These are phyloP conservation scores for Bipolaris cookei DNA, from an alignment of 2,329 filamentous ascomycete genomes.

Conservation along the genomic window DNA sequence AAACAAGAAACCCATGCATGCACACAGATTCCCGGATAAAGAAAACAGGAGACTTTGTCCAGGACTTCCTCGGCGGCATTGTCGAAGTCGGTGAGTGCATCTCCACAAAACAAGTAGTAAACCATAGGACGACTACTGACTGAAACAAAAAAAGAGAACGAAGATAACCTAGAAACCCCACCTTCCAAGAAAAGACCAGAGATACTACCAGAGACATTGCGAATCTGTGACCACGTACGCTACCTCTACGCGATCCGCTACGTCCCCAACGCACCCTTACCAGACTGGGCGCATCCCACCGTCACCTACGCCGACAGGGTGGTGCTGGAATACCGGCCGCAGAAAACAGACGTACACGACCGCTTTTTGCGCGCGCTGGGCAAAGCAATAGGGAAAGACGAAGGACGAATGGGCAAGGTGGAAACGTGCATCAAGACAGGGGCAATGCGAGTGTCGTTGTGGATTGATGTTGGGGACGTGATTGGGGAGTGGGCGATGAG, in stretches of 20 bases:
- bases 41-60: conserved; percentile 11
- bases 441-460: conserved; percentile 16
- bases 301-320: conserved; percentile 18
- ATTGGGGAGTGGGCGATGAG: background rate
- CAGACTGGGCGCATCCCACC: conserved; percentile 18
- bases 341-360: conserved; percentile 5
- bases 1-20: background rate
- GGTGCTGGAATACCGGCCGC: conserved; percentile 18
- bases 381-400: conserved; percentile 16
- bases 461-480: conserved; percentile 23
- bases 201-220: background rate
- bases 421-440: conserved; percentile 14
- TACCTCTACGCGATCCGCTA: conserved; percentile 16
- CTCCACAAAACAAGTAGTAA: background rate
- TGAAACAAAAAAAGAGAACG: background rate
- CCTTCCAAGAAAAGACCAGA: background rate
- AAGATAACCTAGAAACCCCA: background rate
- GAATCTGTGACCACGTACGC: conserved; percentile 9
- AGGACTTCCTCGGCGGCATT: conserved; percentile 23
- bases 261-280: conserved; percentile 8
- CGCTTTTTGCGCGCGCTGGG: conserved; percentile 15
- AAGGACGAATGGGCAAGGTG: conserved; percentile 22
- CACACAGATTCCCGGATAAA: background rate
- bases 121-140: background rate
- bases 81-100: conserved; percentile 8